phyloP scores from a whole-genome alignment of 1,284 basidiomycete genomes.

The Tilletia walkeri region DNA sequence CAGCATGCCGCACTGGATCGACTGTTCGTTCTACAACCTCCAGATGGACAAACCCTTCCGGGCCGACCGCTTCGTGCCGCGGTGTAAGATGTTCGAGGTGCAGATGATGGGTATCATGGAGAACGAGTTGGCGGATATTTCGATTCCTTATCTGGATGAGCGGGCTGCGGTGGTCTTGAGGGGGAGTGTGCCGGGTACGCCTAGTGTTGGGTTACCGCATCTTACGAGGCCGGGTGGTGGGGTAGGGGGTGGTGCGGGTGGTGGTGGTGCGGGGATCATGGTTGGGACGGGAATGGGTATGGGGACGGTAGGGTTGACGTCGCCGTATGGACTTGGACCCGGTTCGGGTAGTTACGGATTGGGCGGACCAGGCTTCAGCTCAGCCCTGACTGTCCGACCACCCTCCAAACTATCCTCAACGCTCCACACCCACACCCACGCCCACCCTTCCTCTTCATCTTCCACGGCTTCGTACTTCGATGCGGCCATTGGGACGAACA shows the following conservation, averaged over 20 bases:
- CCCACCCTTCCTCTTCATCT: constrained; percentile 9
- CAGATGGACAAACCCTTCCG: constrained; percentile 54
- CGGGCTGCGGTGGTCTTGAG: not conserved
- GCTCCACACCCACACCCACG: constrained; percentile 16
- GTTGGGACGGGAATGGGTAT: not conserved
- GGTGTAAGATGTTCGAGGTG: constrained; percentile 55
- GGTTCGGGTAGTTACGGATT: constrained; percentile 21
- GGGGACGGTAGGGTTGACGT: not conserved
- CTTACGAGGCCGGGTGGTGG: not conserved
- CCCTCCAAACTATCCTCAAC: not conserved
- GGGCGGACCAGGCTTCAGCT: not conserved
- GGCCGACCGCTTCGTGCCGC: constrained; percentile 51
- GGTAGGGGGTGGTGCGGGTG: not conserved
- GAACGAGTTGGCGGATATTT: constrained; percentile 48
- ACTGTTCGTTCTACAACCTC: constrained; percentile 54
- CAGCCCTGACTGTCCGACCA: not conserved
- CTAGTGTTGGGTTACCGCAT: not conserved
- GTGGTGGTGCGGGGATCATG: not conserved
- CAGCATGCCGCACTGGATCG: constrained; percentile 54
- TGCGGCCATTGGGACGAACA: not conserved
- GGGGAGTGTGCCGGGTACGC: not conserved
- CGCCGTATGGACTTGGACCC: constrained; percentile 27
- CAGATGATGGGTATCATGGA: constrained; percentile 55
- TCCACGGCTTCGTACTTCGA: constrained; percentile 5
- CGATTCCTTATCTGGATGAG: constrained; percentile 49